Evolutionary conservation across 176 grass and related monocot genomes (phyloP).

Genomic region (barley (Hordeum vulgare)): MorexV3_pseudomolecules_assembly NC_058519.1:51369581-51370080

Average conservation of each 20-base stretch:
- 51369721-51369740: constrained; percentile 86
- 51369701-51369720: constrained; percentile 77
- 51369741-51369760: constrained; percentile 89
- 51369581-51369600: constrained; percentile 7
- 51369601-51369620: constrained; percentile 27
- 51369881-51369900: constrained; percentile 79
- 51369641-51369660: constrained; percentile 66
- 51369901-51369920: constrained; percentile 83
- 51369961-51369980: constrained; percentile 62
- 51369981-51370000: constrained; percentile 67
- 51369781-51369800: constrained; percentile 99
- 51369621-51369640: constrained; percentile 78
- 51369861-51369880: constrained; percentile 86
- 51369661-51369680: constrained; percentile 38
- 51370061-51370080: constrained; percentile 98
- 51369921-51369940: constrained; percentile 97
- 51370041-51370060: constrained; percentile 94
- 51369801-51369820: constrained; percentile 97
- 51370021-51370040: constrained; percentile 85
- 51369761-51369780: constrained; percentile 81
- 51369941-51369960: constrained; percentile 74
- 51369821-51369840: constrained; percentile 87
- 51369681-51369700: constrained; percentile 64
- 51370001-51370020: constrained; percentile 58
- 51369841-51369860: constrained; percentile 76